Evolutionary conservation across 208 protist genomes (phyloP).

Genomic region (Leishmania gerbilli): DNA sequence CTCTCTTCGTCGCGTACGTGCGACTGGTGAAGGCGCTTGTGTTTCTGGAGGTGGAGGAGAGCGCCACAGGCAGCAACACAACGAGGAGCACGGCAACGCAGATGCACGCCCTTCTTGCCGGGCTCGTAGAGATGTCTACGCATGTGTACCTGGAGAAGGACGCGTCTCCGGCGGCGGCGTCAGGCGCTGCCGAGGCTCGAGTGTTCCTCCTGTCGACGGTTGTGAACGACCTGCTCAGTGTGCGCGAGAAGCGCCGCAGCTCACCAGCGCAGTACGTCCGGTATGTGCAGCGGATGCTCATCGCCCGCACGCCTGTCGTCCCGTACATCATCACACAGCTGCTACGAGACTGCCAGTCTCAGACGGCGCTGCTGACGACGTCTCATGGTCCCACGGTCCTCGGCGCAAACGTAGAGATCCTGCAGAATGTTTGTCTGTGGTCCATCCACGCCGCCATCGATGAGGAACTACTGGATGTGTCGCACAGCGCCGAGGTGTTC

Average conservation of each 20-base stretch:
- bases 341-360: slow-evolving; percentile 12
- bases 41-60: slow-evolving; percentile 27
- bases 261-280: slow-evolving; percentile 25
- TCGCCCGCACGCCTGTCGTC: slow-evolving; percentile 14
- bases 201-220: slow-evolving; percentile 19
- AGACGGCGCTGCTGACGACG: slow-evolving; percentile 13
- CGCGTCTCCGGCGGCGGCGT: background rate
- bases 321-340: slow-evolving; percentile 21
- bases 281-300: slow-evolving; percentile 28
- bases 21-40: slow-evolving; percentile 20
- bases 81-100: slow-evolving; percentile 11
- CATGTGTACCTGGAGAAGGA: slow-evolving; percentile 18
- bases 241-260: slow-evolving; percentile 16
- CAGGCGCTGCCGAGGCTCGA: slow-evolving; percentile 2
- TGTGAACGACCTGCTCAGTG: slow-evolving; percentile 26
- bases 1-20: slow-evolving; percentile 27
- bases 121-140: slow-evolving; percentile 16
- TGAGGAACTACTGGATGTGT: slow-evolving; percentile 19
- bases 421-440: slow-evolving; percentile 25
- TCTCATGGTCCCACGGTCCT: slow-evolving; percentile 8
- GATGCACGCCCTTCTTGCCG: slow-evolving; percentile 23
- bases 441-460: slow-evolving; percentile 26
- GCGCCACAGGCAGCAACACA: slow-evolving; percentile 17
- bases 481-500: slow-evolving; percentile 9
- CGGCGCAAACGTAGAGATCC: slow-evolving; percentile 19